Evolutionary conservation across 345 rosid genomes (phyloP).

Genomic region (Geranium rotundifolium): DNA sequence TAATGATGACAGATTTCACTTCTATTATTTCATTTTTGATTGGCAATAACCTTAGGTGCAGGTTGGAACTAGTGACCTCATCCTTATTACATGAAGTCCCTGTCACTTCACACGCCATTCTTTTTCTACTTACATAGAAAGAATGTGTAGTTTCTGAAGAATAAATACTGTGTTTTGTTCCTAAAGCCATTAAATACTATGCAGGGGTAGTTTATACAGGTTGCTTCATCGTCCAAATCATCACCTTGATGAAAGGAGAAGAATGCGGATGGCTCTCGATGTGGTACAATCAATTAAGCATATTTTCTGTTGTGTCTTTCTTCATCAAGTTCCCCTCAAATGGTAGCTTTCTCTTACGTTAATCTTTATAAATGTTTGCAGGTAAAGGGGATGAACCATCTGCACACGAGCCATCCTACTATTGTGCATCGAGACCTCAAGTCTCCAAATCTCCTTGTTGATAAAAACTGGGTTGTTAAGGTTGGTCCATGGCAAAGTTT

Average conservation of each 20-base stretch:
- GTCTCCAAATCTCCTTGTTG: slow-evolving; percentile 94
- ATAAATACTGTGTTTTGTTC: not conserved
- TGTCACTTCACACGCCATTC: too few species aligned
- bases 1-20: not conserved
- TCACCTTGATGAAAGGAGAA: slow-evolving; percentile 74
- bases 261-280: slow-evolving; percentile 93
- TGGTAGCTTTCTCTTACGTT: not conserved
- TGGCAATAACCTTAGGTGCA: too few species aligned
- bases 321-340: not conserved
- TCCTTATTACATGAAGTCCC: too few species aligned
- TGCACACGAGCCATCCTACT: slow-evolving; percentile 89
- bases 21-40: not conserved
- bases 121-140: too few species aligned
- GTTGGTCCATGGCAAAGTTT: slow-evolving; percentile 18
- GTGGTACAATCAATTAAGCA: slow-evolving; percentile 36
- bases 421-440: slow-evolving; percentile 96
- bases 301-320: not conserved
- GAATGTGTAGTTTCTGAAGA: not conserved
- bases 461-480: slow-evolving; percentile 95
- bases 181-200: slow-evolving; percentile 1
- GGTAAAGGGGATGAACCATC: slow-evolving; percentile 96
- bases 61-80: too few species aligned
- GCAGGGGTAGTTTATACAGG: slow-evolving; percentile 93
- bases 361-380: slow-evolving; percentile 20
- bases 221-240: slow-evolving; percentile 72